A percentile compares a stretch with the other conserved stretches of the same genome.
Evolutionary conservation across 2,329 filamentous ascomycete species (phyloP).

Genomic region (Ilyonectria robusta): DNA sequence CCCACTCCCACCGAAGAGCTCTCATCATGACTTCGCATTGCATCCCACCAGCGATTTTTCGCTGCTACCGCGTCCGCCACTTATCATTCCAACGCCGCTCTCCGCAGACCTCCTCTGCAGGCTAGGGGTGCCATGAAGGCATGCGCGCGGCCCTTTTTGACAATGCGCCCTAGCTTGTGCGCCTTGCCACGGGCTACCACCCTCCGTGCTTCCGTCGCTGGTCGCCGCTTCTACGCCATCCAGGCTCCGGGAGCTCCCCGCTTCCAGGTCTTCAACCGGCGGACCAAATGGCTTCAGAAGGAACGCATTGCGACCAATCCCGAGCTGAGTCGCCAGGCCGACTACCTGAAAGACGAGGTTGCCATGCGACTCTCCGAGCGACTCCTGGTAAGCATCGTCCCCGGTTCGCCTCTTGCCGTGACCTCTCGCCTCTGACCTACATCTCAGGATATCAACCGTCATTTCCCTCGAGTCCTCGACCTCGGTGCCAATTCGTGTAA

Average conservation of each 20-base stretch:
- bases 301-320: conserved; percentile 83
- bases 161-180: conserved; percentile 46
- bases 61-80: conserved; percentile 1
- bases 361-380: conserved; percentile 87
- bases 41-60: conserved; percentile 32
- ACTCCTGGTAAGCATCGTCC: conserved; percentile 72
- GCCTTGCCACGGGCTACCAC: conserved; percentile 38
- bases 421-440: conserved; percentile 31
- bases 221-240: conserved; percentile 78
- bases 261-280: conserved; percentile 92
- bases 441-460: conserved; percentile 87
- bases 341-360: conserved; percentile 95
- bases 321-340: conserved; percentile 82
- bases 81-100: conserved; percentile 5
- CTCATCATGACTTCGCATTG: conserved; percentile 47
- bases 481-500: conserved; percentile 97
- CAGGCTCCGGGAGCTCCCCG: conserved; percentile 83
- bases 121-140: conserved; percentile 49
- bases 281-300: conserved; percentile 91
- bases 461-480: conserved; percentile 88
- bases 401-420: not conserved
- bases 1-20: conserved; percentile 39
- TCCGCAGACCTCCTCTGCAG: conserved; percentile 34
- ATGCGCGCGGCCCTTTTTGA: conserved; percentile 45
- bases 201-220: conserved; percentile 31